Conservation (phyloP, 805 yeast genomes). For the Naumovozyma dairenensis region DNA sequence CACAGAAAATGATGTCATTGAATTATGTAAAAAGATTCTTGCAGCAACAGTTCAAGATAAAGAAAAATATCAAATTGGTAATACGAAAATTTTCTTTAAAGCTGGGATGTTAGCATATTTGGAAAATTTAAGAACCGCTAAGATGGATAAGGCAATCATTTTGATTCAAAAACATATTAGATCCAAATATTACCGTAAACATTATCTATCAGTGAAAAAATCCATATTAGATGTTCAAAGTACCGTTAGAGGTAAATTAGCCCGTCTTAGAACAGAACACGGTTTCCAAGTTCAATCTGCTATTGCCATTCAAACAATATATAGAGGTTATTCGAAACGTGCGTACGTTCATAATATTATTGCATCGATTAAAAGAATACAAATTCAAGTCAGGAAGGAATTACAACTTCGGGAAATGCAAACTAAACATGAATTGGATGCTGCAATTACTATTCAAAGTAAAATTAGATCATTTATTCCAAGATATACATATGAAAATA, state of each 20-base stretch:
- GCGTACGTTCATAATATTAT: constrained; percentile 24
- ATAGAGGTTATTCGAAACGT: constrained; percentile 48
- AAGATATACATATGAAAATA: constrained; percentile 40
- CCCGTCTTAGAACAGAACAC: constrained; percentile 44
- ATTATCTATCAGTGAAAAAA: constrained; percentile 43
- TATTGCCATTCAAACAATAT: constrained; percentile 54
- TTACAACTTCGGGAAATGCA: constrained; percentile 43
- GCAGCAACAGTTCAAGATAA: constrained; percentile 53
- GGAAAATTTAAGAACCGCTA: constrained; percentile 76
- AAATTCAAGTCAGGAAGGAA: constrained; percentile 43
- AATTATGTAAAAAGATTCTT: constrained; percentile 61
- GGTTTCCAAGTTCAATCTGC: constrained; percentile 58
- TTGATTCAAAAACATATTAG: constrained; percentile 78
- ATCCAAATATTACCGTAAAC: constrained; percentile 50
- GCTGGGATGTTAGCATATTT: constrained; percentile 93
- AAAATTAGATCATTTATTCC: constrained; percentile 59
- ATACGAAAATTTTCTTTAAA: constrained; percentile 87
- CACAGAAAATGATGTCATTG: constrained; percentile 46
- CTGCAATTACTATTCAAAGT: constrained; percentile 67
- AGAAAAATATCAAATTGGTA: constrained; percentile 77
- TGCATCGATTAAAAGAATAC: constrained; percentile 33
- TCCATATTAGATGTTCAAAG: constrained; percentile 53
- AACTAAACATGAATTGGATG: constrained; percentile 42
- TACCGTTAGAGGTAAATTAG: constrained; percentile 50
- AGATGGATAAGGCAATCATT: constrained; percentile 67